A percentile compares a stretch with the other conserved stretches of the same genome.
Conservation (phyloP, 176 grass and related monocot genomes). For the Zea mays region Zm-B73-REFERENCE-NAM-5.0 NC_050097.1:220718001-220718500, state of each 20-base stretch:
- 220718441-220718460: slow-evolving; percentile 79
- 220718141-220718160: slow-evolving; percentile 47
- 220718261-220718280: slow-evolving; percentile 48
- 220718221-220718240: slow-evolving; percentile 66
- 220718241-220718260: slow-evolving; percentile 53
- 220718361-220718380: slow-evolving; percentile 68
- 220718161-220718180: slow-evolving; percentile 38
- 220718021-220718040: slow-evolving; percentile 53
- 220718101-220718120: slow-evolving; percentile 52
- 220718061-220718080: slow-evolving; percentile 94
- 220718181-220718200: slow-evolving; percentile 40
- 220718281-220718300: slow-evolving; percentile 57
- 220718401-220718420: slow-evolving; percentile 91
- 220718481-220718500: neutral
- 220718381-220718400: slow-evolving; percentile 90
- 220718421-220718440: slow-evolving; percentile 95
- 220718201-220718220: slow-evolving; percentile 72
- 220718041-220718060: slow-evolving; percentile 82
- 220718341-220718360: slow-evolving; percentile 45
- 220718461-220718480: slow-evolving; percentile 50
- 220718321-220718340: slow-evolving; percentile 82
- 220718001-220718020: neutral
- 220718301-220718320: slow-evolving; percentile 83
- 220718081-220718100: slow-evolving; percentile 48
- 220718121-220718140: slow-evolving; percentile 49